A percentile compares a stretch with the other conserved stretches of the same genome.
Evolutionary conservation across 306 rosid genomes (phyloP).

Genomic region (Prunus kanzakura): DNA sequence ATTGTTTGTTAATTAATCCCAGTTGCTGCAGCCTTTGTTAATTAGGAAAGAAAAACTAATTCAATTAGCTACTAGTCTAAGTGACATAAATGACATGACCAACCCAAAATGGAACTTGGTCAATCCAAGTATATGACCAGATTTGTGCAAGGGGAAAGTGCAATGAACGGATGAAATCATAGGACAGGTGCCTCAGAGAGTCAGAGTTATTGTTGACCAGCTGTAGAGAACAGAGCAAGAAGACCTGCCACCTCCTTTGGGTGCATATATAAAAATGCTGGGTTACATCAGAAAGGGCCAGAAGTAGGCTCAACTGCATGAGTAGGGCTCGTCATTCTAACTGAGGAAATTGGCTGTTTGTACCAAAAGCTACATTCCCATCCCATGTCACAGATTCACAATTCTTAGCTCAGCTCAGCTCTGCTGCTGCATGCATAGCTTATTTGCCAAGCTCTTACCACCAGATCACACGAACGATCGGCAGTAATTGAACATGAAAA

Average conservation of each 20-base stretch:
- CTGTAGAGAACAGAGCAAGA: constrained; percentile 13
- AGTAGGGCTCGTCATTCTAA: constrained; percentile 42
- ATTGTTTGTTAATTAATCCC: too few species aligned
- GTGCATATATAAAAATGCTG: background rate
- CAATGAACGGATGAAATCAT: constrained; percentile 6
- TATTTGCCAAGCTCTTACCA: constrained; percentile 9
- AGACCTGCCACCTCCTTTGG: constrained; percentile 10
- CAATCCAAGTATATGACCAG: background rate
- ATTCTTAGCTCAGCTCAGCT: constrained; percentile 10
- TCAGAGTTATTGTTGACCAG: constrained; percentile 8
- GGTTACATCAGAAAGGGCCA: too few species aligned
- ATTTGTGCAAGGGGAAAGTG: background rate
- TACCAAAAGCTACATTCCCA: constrained; percentile 12
- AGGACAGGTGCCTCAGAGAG: background rate
- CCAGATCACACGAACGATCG: background rate
- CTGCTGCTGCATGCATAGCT: constrained; percentile 2
- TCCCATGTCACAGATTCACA: constrained; percentile 16
- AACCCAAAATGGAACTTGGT: background rate
- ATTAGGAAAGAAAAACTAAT: too few species aligned
- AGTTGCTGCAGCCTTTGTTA: too few species aligned
- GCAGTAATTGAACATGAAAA: background rate
- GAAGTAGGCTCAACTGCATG: constrained; percentile 13
- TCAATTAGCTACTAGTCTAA: background rate
- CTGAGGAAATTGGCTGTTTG: constrained; percentile 44
- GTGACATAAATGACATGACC: background rate